Evolutionary conservation across 2,329 filamentous ascomycete species (phyloP).

Genomic region (Aspergillus japonicus): DNA sequence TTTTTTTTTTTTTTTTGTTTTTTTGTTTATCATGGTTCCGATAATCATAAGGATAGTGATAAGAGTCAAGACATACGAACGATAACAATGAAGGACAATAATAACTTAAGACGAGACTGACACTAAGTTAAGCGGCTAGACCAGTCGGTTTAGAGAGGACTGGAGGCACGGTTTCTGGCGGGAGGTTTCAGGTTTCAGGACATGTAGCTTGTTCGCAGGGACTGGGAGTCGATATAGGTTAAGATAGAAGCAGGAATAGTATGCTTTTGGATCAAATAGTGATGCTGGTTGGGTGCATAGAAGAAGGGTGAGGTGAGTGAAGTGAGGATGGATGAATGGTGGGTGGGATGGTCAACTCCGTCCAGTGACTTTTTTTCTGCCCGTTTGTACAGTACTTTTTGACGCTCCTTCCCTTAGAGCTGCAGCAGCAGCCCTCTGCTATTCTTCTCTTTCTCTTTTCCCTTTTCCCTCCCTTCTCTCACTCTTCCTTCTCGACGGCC

Average conservation of each 20-base stretch:
- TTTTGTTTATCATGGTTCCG: constrained; percentile 5
- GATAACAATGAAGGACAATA: background rate
- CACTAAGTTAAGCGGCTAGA: background rate
- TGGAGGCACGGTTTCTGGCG: background rate
- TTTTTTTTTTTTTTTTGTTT: too few relatives aligned
- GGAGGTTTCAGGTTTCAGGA: background rate
- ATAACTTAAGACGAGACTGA: too few relatives aligned
- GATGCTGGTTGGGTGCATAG: background rate
- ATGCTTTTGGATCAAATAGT: background rate
- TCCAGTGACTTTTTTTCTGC: constrained; percentile 9
- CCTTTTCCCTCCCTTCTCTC: constrained; percentile 11
- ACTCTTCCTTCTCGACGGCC: constrained; percentile 16
- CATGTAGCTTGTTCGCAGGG: background rate
- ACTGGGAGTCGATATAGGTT: background rate
- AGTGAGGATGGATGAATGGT: background rate
- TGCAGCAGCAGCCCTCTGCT: background rate
- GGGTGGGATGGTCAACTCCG: background rate
- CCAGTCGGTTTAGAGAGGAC: background rate
- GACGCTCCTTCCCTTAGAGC: too few relatives aligned
- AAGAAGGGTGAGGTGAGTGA: background rate
- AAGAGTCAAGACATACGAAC: background rate
- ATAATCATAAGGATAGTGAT: background rate
- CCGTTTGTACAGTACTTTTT: background rate
- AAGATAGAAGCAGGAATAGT: background rate
- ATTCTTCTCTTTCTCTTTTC: constrained; percentile 6